Conservation (phyloP, 768 basidiomycete species). For the Sporobolomyces roseus region DNA sequence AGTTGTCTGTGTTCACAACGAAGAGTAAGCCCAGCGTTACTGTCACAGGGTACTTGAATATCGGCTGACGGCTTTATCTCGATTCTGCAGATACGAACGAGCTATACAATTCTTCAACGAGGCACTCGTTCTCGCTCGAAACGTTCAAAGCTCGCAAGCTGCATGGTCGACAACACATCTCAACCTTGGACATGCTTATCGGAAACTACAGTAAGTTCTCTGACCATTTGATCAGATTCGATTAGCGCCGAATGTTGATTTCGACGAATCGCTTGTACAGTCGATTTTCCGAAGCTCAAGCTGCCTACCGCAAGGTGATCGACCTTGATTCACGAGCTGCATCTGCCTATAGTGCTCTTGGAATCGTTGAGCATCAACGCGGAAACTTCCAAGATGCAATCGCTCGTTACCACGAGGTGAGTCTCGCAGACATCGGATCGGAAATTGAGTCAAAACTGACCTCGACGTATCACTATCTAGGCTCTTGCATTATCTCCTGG, state of each 20-base stretch:
- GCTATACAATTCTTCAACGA: constrained; percentile 69
- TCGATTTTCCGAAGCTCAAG: constrained; percentile 61
- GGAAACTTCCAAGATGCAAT: constrained; percentile 75
- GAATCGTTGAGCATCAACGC: constrained; percentile 77
- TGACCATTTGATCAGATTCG: no score
- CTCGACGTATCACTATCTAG: neutral
- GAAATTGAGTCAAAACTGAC: no score
- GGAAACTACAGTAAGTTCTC: constrained; percentile 54
- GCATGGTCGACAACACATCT: constrained; percentile 86
- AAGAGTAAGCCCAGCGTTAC: constrained; percentile 22
- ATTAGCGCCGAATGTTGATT: neutral
- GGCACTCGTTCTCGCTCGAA: constrained; percentile 74
- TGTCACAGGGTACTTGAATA: no score
- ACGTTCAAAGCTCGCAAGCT: constrained; percentile 75
- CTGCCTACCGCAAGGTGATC: constrained; percentile 71
- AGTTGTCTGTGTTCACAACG: constrained; percentile 83
- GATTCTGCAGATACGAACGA: constrained; percentile 64
- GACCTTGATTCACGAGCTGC: constrained; percentile 81
- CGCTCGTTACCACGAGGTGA: constrained; percentile 84
- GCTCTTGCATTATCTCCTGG: constrained; percentile 27
- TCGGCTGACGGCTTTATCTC: no score
- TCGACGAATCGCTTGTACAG: constrained; percentile 42
- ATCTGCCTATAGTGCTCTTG: constrained; percentile 77
- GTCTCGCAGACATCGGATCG: no score
- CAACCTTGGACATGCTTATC: constrained; percentile 84